These are phyloP conservation scores for Apiospora malaysiana DNA, from an alignment of 2,329 filamentous ascomycete genomes.

Conservation along the genomic window DNA sequence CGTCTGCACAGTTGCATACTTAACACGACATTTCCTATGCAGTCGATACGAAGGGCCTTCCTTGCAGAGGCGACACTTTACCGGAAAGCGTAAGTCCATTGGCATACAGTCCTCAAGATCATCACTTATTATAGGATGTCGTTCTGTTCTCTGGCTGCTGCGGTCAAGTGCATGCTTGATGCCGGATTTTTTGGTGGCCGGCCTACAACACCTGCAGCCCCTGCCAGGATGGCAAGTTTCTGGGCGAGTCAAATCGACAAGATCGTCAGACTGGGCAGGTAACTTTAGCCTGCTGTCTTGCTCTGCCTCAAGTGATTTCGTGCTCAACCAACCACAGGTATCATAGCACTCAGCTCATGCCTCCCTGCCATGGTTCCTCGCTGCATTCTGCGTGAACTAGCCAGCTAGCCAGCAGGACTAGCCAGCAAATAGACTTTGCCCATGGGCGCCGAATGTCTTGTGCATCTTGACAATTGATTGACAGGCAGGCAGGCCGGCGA, in stretches of 20 bases:
- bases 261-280: neutral
- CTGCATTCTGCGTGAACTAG: slow-evolving; percentile 12
- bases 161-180: neutral
- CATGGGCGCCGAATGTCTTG: neutral
- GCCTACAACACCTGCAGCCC: slow-evolving; percentile 1
- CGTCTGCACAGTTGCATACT: neutral
- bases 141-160: neutral
- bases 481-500: neutral
- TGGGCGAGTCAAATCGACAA: neutral
- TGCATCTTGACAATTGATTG: slow-evolving; percentile 16
- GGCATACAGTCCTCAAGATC: neutral
- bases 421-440: neutral
- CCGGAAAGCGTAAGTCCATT: neutral
- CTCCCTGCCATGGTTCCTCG: neutral
- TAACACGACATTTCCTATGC: slow-evolving; percentile 10
- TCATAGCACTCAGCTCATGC: slow-evolving; percentile 10
- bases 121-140: neutral
- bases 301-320: slow-evolving; percentile 2
- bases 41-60: slow-evolving; percentile 2
- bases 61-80: slow-evolving; percentile 5
- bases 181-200: neutral
- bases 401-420: neutral
- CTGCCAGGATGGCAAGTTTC: neutral
- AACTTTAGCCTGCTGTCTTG: slow-evolving; percentile 11
- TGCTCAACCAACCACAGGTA: slow-evolving; percentile 13